Percentiles rank a stretch among this genome's conserved stretches.
phyloP scores from a whole-genome alignment of 768 basidiomycete genomes.

The Galerina sulciceps region DNA sequence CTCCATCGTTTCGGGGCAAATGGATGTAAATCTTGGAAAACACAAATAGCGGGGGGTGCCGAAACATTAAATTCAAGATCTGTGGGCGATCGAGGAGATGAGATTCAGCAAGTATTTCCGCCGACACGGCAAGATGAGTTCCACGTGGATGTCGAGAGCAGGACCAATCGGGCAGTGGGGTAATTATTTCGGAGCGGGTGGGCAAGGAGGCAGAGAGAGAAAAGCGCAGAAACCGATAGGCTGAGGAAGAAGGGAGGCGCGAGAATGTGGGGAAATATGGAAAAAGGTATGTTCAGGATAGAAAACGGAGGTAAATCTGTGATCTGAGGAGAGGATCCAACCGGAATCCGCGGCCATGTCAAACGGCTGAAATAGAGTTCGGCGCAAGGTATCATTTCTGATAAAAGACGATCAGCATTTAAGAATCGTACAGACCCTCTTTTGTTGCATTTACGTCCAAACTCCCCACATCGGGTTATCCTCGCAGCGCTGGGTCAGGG shows the following conservation, averaged over 20 bases:
- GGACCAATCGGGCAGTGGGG: slow-evolving; percentile 52
- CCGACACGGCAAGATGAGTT: slow-evolving; percentile 44
- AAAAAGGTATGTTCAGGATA: slow-evolving; percentile 13
- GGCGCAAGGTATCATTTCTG: slow-evolving; percentile 21
- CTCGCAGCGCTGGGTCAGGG: background rate
- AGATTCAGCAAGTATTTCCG: slow-evolving; percentile 42
- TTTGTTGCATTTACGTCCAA: slow-evolving; percentile 5
- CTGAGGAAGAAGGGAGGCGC: slow-evolving; percentile 31
- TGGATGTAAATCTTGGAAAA: slow-evolving; percentile 16
- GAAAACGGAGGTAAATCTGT: slow-evolving; percentile 33
- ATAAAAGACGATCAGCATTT: slow-evolving; percentile 28
- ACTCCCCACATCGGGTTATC: background rate
- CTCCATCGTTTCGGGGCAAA: slow-evolving; percentile 12
- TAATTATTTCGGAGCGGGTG: slow-evolving; percentile 49
- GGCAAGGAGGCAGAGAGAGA: slow-evolving; percentile 25
- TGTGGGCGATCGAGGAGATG: slow-evolving; percentile 17
- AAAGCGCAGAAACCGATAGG: slow-evolving; percentile 46
- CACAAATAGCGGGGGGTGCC: slow-evolving; percentile 14
- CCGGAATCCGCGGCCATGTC: slow-evolving; percentile 35
- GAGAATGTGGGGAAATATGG: slow-evolving; percentile 32
- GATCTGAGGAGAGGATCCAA: slow-evolving; percentile 23
- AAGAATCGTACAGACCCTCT: slow-evolving; percentile 8
- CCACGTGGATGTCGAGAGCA: slow-evolving; percentile 39
- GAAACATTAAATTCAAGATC: slow-evolving; percentile 15
- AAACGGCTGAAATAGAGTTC: slow-evolving; percentile 31